Evolutionary conservation across 495 filamentous ascomycete species (phyloP), one percentile per base, ranked within the genome.

Genomic region (Penicillium salamii): DNA sequence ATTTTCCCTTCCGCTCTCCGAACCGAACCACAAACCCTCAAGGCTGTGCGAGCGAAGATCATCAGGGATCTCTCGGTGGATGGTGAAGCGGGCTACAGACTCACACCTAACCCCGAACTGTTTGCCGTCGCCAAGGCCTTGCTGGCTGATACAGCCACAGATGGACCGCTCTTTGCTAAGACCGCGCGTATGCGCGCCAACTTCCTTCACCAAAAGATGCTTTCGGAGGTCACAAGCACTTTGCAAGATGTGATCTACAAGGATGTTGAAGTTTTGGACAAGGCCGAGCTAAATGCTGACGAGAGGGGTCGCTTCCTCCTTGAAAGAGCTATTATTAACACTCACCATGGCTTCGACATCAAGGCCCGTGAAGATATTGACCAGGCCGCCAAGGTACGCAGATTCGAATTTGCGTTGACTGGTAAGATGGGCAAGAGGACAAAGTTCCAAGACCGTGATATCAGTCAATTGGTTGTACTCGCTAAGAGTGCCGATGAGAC

Each of bases 341-440:
- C 88, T n/a, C 80, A 95, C 63, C 85, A 96, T 50, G 88, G 91
- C 0, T 79, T 88, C 23, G 91, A 97, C 61, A 72, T 67, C 3
- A 88, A 83, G 59, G 93, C 91, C 0, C 78, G 80, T 46, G 74
- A 78, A 8, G 86, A 90, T 62, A 69, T 99, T 1, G 70, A 80
- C 23, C 63, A 74, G 34, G 91, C 90, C 1, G 83, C 84, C 2
- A 59, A 62, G 21, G 60, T 76, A 15, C 84, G 82, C 13, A 78
- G 80, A 1, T 89, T 99, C 52, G 78, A 84, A 29, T 98, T 93
- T 68, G 87, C 84, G 0, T 63, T 99, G 46, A 92, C 90, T 2
- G 93, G 95, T 12, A 81, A 84, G 17, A 55, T 97, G 55, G 93
- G 91, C 35, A 97, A 96, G 70, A 75, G 93, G 48, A 99, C 93